Evolutionary conservation across 1,284 basidiomycete genomes (phyloP).

Genomic region (Ustilago lituana): DNA sequence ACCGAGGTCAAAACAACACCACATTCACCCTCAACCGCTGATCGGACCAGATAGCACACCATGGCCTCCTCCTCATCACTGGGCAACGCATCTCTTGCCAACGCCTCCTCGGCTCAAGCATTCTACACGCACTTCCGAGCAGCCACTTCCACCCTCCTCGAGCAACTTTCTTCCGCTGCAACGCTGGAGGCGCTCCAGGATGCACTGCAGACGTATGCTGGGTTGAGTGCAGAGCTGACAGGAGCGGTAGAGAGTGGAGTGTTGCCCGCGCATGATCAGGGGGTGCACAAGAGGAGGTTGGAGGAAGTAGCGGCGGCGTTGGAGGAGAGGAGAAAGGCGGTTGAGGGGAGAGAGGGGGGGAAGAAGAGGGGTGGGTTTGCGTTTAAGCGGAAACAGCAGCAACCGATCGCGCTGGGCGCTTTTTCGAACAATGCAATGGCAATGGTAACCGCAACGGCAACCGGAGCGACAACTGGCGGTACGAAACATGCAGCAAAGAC

Average conservation of each 20-base stretch:
- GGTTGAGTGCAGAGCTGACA: conserved; percentile 22
- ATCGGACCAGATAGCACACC: too few relatives aligned
- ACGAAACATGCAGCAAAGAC: too few relatives aligned
- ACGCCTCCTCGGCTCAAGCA: conserved; percentile 21
- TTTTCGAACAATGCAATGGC: background rate
- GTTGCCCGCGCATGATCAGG: conserved; percentile 42
- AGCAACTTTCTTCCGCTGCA: background rate
- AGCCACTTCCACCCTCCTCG: conserved; percentile 6
- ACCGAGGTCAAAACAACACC: too few relatives aligned
- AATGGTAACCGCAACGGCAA: background rate
- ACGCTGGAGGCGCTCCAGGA: conserved; percentile 11
- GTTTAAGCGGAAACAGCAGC: conserved; percentile 25
- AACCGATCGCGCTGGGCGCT: too few relatives aligned
- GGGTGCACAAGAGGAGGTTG: conserved; percentile 22
- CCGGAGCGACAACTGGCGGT: background rate
- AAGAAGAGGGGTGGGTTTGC: conserved; percentile 19
- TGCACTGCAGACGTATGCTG: conserved; percentile 21
- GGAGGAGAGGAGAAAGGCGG: conserved; percentile 8
- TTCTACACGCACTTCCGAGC: conserved; percentile 34
- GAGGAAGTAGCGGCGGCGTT: conserved; percentile 9
- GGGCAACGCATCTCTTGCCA: conserved; percentile 22
- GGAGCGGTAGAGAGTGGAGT: conserved; percentile 27
- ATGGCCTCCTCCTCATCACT: conserved; percentile 42
- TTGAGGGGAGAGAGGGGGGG: background rate
- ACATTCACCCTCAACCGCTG: too few relatives aligned